Conservation (phyloP, 148 eudicot species). For the Fagopyrum tataricum region DNA sequence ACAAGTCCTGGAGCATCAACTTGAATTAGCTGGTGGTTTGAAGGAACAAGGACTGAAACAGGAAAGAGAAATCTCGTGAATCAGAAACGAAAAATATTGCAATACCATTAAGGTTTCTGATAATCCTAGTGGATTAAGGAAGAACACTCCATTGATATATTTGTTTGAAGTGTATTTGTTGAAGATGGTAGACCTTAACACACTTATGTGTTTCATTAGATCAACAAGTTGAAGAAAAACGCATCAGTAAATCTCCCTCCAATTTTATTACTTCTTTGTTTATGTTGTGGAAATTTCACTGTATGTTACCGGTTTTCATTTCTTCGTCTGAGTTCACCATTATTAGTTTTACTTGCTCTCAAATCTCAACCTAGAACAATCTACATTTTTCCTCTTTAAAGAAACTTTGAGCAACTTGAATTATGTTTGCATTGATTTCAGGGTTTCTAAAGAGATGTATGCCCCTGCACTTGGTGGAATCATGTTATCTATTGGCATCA, state of each 20-base stretch:
- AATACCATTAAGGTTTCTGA: background rate
- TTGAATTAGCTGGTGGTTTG: conserved; percentile 3
- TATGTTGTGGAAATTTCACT: background rate
- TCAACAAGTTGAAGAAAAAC: background rate
- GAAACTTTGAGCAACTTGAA: background rate
- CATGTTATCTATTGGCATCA: conserved; percentile 93
- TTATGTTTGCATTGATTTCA: conserved; percentile 17
- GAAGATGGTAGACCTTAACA: background rate
- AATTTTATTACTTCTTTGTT: background rate
- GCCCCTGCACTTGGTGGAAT: conserved; percentile 99
- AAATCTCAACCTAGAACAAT: background rate
- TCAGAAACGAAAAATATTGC: background rate
- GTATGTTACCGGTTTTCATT: background rate
- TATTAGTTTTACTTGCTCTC: background rate
- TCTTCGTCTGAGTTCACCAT: background rate
- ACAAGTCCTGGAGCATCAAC: background rate
- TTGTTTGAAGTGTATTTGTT: background rate
- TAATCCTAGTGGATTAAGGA: background rate
- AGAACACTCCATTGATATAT: too few relatives aligned
- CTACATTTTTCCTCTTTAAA: background rate
- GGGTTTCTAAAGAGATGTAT: conserved; percentile 90
- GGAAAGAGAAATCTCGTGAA: background rate
- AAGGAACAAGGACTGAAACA: background rate
- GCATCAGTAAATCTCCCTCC: background rate
- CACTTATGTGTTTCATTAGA: background rate